Base-by-base conservation (phyloP, 1,284 basidiomycete genomes). In the Trametes hirsuta region DNA sequence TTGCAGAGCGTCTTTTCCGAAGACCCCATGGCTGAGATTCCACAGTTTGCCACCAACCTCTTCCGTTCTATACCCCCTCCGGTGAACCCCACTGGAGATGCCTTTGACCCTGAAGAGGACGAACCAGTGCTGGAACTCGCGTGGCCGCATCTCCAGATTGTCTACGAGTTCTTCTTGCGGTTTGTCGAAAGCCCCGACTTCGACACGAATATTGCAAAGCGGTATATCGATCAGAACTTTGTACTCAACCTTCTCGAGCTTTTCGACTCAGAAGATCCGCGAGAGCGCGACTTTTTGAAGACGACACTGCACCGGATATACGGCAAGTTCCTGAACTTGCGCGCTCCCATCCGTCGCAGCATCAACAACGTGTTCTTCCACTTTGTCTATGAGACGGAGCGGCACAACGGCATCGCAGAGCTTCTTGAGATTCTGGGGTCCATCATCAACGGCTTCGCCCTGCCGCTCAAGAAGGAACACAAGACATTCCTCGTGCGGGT, bases 341-440 rank as follows among this genome's bases (percentile, higher is more conserved):
- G 97, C 61, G 97, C 97, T 41, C 99, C 98, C 77, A 99, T 99
- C 72, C 92, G 97, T 60, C 88, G 97, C 58, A 98, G 97, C 59
- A 98, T 99, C 87, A 98, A 98, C 84, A 97, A 99, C 70, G 97
- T 99, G 72, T 99, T 99, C 76, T 99, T 97, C 85, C 91, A 97
- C 74, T 99, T 99, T 80, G 86, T 99, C 68, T 99, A 99, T 77
- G 97, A 99, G 76, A 97, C 96, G 0, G 97, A 99, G 75, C 87
- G 97, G 49, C 97, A 99, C 82, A 99, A 99, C 74, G 97, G 97
- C 47, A 98, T 99, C 67, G 97, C 97, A 44, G 97, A 99, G 76
- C 84, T 99, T 46, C 83, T 99, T 62, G 97, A 99, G 76, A 99
- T 99, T 63, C 84, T 99, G 42, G 97, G 97, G 2, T 98, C 97